Base-by-base conservation (phyloP, 768 basidiomycete species). In the Hygrocybe coccinea region DNA sequence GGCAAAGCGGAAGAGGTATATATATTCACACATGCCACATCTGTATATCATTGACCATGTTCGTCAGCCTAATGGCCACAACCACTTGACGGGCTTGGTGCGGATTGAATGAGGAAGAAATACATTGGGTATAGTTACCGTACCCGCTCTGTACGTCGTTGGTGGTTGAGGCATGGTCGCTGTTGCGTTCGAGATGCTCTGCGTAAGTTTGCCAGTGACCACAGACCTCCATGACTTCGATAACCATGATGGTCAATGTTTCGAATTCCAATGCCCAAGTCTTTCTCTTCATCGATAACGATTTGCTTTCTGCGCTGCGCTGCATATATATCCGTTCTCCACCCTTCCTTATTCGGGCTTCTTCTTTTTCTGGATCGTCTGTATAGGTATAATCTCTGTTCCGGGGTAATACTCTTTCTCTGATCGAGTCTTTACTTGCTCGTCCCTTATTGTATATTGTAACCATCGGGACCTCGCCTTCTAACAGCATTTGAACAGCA, bases 1-100 rank as follows among this genome's bases (percentile, higher is more conserved):
- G 74, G 91, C 91, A 50, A 97, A 95, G 74, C 89, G 95, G 79
- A 97, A 97, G 81, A 95, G 92, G 92, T 90, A 58, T 52, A 76
- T 24, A 21, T 29, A 7, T 50, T 44, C 25, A 21, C 39, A 36
- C 21, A 15, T 51, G 12, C 14, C 46, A n/a, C 39, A 22, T 11
- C 11, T n/a, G 8, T 21, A 21, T 25, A 47, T 48, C 36, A 51
- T 51, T 52, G 47, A 61, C 52, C 52, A 52, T 38, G 62, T 51
- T 17, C 57, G 34, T 22, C 57, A 74, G 71, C 58, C 55, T 69
- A 61, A 74, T 68, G 68, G 65, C 70, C 29, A 67, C 67, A 43
- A 67, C 51, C 8, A 43, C 47, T 56, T 56, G 48, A 55, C 38
- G 15, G 8, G 3, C 15, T n/a, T 17, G 36, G 22, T 21, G 19